Percentiles rank a stretch among this genome's conserved stretches.
Evolutionary conservation across 805 yeast species (phyloP).

Genomic region (Wickerhamomyces ciferrii): DNA sequence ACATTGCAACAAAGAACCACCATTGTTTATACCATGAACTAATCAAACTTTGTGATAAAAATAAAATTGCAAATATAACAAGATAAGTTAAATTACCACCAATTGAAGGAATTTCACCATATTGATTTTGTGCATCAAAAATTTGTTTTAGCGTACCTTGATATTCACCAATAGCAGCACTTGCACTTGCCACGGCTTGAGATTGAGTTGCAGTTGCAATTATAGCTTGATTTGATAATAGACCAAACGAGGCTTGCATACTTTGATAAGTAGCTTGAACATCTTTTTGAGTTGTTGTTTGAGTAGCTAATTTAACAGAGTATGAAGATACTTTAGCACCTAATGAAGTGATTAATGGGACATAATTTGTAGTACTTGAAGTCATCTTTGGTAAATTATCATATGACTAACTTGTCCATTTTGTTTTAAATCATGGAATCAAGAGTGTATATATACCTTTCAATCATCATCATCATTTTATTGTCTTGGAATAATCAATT

Average conservation of each 20-base stretch:
- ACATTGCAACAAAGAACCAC: conserved; percentile 57
- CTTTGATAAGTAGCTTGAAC: background rate
- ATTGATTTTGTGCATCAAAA: background rate
- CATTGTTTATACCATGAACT: conserved; percentile 43
- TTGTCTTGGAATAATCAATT: too few species aligned
- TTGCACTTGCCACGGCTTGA: background rate
- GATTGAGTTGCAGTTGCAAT: background rate
- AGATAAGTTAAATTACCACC: conserved; percentile 55
- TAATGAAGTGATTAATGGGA: background rate
- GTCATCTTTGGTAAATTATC: background rate
- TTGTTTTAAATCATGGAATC: too few species aligned
- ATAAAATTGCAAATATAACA: conserved; percentile 41
- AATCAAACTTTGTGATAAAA: conserved; percentile 32
- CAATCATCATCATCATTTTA: too few species aligned
- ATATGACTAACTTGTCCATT: too few species aligned
- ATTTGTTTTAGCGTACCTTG: background rate
- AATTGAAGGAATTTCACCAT: background rate
- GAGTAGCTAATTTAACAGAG: background rate
- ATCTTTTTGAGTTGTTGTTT: background rate
- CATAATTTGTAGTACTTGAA: background rate
- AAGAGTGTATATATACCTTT: too few species aligned
- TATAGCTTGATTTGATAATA: background rate
- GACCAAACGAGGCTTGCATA: background rate
- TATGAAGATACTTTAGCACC: background rate
- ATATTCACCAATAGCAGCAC: background rate